Base-by-base conservation (phyloP, 2,329 filamentous ascomycete genomes). In the Fusarium staphyleae region DNA sequence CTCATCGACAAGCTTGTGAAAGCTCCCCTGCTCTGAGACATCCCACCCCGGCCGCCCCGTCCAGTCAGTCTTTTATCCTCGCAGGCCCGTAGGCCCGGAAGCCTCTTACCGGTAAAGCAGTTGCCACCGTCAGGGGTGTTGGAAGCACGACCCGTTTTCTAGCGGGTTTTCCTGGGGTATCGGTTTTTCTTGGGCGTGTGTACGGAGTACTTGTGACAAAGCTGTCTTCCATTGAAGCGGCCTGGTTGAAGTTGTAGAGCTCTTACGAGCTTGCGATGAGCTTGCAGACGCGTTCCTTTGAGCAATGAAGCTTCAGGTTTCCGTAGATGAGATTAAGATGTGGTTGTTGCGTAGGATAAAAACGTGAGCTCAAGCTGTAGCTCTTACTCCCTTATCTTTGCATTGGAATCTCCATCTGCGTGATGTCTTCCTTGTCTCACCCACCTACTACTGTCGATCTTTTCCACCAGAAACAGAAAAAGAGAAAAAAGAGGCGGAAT, bases 161-260 rank as follows among this genome's bases (percentile, higher is more conserved):
- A 66, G 57, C 62, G 61, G 26, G 22, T 40, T 50, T 58, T 61
- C 42, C 59, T 59, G 52, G 59, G 62, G 50, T 55, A 53, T 40
- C 35, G n/a, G 52, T 53, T 52, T 48, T 54, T 14, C 53, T 49
- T 22, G 36, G 43, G 57, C 42, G 29, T 14, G 19, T 26, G 19
- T 26, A 26, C 19, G 7, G 7, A 8, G 22, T 8, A 2, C 4
- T 24, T 24, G 22, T 39, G 14, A 15, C 26, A 18, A 14, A 42
- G 33, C 16, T 48, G 16, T 45, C 33, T 60, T 52, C 39, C 47
- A 13, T 43, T 37, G 39, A 47, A 48, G 57, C 46, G 41, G 41
- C 33, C 28, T 11, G 22, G 47, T 35, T 48, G 13, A 18, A 30
- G 13, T 12, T 3, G 13, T 18, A 32, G 44, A 22, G 13, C 26